These are phyloP conservation scores for Boletus sp. DNA, from an alignment of 768 basidiomycete genomes.

Conservation along the genomic window DNA sequence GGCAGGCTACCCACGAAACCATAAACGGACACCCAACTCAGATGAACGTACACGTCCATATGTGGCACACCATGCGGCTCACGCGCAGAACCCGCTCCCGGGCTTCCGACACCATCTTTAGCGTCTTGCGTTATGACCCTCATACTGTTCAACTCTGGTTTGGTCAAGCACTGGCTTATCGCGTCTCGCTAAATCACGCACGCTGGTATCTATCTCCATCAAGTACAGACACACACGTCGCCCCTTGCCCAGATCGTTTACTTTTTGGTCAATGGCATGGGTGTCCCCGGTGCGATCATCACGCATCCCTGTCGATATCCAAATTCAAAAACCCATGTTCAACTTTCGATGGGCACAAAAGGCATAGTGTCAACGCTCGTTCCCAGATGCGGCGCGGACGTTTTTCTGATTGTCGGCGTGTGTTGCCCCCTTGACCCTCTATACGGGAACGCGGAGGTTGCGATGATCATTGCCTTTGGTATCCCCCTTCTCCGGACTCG, in stretches of 20 bases:
- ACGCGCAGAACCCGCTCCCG: neutral
- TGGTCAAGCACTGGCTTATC: neutral
- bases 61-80: neutral
- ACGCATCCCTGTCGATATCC: constrained; percentile 4
- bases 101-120: constrained; percentile 4
- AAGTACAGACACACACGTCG: neutral
- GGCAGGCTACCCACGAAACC: neutral
- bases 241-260: constrained; percentile 1
- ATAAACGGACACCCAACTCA: neutral
- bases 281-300: constrained; percentile 4
- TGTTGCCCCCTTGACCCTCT: neutral
- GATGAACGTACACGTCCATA: neutral
- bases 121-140: neutral
- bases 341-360: neutral
- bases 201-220: constrained; percentile 7
- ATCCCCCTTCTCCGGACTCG: neutral
- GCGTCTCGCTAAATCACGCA: neutral
- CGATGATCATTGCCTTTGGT: neutral
- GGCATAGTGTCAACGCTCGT: too few relatives aligned
- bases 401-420: neutral
- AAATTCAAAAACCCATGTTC: neutral
- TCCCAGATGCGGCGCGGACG: neutral
- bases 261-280: neutral
- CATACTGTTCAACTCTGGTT: neutral
- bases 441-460: neutral